A percentile compares a stretch with the other conserved stretches of the same genome.
phyloP scores from a whole-genome alignment of 2,329 filamentous ascomycete species.

The Aspergillus floridensis region DNA sequence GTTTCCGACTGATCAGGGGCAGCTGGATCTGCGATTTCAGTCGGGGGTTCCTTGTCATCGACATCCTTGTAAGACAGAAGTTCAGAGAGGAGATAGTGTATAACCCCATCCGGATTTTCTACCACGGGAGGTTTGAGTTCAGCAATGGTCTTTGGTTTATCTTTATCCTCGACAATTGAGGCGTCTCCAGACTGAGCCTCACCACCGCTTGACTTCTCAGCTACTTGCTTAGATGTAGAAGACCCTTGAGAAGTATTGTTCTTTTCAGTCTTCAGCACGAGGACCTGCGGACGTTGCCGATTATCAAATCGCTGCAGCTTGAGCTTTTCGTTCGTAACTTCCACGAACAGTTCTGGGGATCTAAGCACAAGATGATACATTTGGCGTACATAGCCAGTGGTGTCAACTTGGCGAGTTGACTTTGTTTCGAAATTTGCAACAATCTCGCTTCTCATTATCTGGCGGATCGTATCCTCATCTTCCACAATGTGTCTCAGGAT shows the following conservation, averaged over 20 bases:
- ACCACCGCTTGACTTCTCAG: conserved; percentile 30
- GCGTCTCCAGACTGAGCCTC: conserved; percentile 25
- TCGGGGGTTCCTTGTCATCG: conserved; percentile 70
- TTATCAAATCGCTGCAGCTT: conserved; percentile 66
- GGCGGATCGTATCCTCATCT: conserved; percentile 84
- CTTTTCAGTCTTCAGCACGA: conserved; percentile 53
- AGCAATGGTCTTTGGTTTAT: conserved; percentile 56
- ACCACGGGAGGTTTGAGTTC: conserved; percentile 81
- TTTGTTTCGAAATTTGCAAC: conserved; percentile 67
- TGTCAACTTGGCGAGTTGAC: conserved; percentile 62
- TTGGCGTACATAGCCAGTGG: conserved; percentile 69
- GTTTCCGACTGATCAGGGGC: conserved; percentile 33
- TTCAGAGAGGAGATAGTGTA: conserved; percentile 92
- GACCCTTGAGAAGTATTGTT: conserved; percentile 24
- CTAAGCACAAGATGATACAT: conserved; percentile 78
- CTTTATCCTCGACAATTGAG: conserved; percentile 25
- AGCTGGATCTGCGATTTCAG: conserved; percentile 29
- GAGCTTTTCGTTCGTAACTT: conserved; percentile 80
- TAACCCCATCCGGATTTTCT: conserved; percentile 89
- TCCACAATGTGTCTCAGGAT: conserved; percentile 91
- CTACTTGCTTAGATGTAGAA: conserved; percentile 23
- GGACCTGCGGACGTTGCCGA: conserved; percentile 51
- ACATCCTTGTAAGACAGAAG: conserved; percentile 89
- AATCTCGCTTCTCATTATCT: conserved; percentile 90
- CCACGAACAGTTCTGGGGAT: conserved; percentile 79